Evolutionary conservation across 2,329 filamentous ascomycete genomes (phyloP).

Genomic region (Alternaria longipes): DNA sequence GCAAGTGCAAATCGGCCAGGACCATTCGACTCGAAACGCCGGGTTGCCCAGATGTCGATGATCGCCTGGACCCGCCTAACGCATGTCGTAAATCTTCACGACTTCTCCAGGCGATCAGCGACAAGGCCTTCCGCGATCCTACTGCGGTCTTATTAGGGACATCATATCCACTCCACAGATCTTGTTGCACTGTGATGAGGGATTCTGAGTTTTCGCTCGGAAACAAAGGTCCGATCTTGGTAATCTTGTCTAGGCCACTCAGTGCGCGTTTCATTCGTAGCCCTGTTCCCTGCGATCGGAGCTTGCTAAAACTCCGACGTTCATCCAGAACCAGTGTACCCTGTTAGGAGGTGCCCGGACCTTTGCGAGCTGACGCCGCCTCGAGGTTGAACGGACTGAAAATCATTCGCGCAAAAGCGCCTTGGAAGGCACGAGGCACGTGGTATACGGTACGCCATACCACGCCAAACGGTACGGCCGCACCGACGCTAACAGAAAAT

Average conservation of each 20-base stretch:
- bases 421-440: background rate
- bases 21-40: background rate
- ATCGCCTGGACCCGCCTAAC: slow-evolving; percentile 1
- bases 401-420: background rate
- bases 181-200: background rate
- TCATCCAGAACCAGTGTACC: background rate
- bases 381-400: background rate
- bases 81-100: background rate
- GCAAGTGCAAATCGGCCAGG: background rate
- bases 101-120: background rate
- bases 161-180: background rate
- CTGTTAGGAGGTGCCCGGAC: slow-evolving; percentile 3
- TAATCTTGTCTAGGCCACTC: slow-evolving; percentile 1
- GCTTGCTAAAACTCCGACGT: slow-evolving; percentile 1
- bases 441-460: background rate
- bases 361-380: background rate
- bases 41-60: background rate
- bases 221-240: background rate
- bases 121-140: background rate
- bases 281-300: slow-evolving; percentile 12
- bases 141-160: background rate
- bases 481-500: slow-evolving; percentile 2
- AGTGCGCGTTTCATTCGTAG: slow-evolving; percentile 9
- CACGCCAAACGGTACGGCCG: background rate
- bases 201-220: background rate